Conservation (phyloP, 495 filamentous ascomycete species). For the Hypomontagnella submonticulosa region DNA sequence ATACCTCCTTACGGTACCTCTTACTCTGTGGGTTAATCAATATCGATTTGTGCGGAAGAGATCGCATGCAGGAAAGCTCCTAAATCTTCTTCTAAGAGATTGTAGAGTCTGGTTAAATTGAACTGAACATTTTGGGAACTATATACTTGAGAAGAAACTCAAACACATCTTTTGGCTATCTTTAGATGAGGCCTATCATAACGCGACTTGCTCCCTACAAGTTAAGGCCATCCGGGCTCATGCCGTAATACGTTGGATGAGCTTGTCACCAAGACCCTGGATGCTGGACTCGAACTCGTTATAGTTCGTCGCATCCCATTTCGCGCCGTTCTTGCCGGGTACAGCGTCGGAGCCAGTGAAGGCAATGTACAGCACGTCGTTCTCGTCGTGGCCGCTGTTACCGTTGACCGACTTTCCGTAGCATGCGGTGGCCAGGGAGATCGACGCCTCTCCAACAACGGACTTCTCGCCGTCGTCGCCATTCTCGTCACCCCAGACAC, state of each 20-base stretch:
- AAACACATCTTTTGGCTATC: neutral
- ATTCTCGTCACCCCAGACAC: constrained; percentile 75
- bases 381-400: constrained; percentile 60
- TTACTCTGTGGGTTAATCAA: too few species aligned
- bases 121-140: constrained; percentile 2
- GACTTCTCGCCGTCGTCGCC: constrained; percentile 59
- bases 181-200: neutral
- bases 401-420: constrained; percentile 60
- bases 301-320: constrained; percentile 59
- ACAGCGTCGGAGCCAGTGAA: constrained; percentile 63
- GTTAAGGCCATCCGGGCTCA: neutral
- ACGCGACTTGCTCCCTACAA: neutral
- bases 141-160: neutral
- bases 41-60: too few species aligned
- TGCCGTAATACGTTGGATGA: constrained; percentile 42
- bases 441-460: constrained; percentile 66
- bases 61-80: too few species aligned
- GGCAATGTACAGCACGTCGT: constrained; percentile 67
- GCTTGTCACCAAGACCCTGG: constrained; percentile 57
- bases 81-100: too few species aligned
- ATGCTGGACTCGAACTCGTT: constrained; percentile 64
- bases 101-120: neutral
- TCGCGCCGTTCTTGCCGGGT: constrained; percentile 57
- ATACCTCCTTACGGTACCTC: too few species aligned
- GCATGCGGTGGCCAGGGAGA: constrained; percentile 69